Evolutionary conservation across 2,329 filamentous ascomycete species (phyloP), one percentile per base, ranked within the genome.

Genomic region (Alternaria sp.): DNA sequence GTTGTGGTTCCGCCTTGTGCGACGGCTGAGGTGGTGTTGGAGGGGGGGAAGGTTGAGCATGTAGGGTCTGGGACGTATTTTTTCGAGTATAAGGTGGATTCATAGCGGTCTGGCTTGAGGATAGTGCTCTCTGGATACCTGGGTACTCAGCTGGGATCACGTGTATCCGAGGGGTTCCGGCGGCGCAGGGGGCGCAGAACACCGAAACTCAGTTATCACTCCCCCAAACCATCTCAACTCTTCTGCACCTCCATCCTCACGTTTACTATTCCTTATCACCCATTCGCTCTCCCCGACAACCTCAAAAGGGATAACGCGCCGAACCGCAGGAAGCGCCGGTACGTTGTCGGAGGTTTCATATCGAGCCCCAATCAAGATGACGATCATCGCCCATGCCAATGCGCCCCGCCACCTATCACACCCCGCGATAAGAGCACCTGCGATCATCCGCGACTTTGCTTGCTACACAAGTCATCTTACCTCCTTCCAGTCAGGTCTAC

Each of bases 341-440:
- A 28, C 50, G 36, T 50, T 32, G 30, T 28, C 61, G 58, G 61
- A 57, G 57, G 64, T 66, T 68, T 67, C 65, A 70, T 68, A 47
- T 67, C 44, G 36, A 64, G 32, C 58, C 54, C 74, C 75, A 75
- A 76, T 75, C 68, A 75, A 54, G 30, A 64, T 54, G 54, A 54
- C 52, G 68, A 69, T 71, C 67, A 68, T 54, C 69, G 66, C 43
- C 49, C 40, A 59, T 62, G 36, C 40, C 45, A 61, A 65, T 40
- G 57, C 61, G 61, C 65, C 63, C 62, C 44, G 46, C 66, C 43
- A 44, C 75, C 74, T 77, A 77, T 77, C 62, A 69, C 47, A 67
- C 47, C 44, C 59, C 51, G 63, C 65, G 72, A 75, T 76, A 75
- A 74, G 72, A 62, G 61, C 74, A 77, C 70, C 65, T 70, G 68